Evolutionary conservation across 139 green algal genomes (phyloP), one percentile per base, ranked within the genome.

Genomic region (Desmodesmus armatus): DNA sequence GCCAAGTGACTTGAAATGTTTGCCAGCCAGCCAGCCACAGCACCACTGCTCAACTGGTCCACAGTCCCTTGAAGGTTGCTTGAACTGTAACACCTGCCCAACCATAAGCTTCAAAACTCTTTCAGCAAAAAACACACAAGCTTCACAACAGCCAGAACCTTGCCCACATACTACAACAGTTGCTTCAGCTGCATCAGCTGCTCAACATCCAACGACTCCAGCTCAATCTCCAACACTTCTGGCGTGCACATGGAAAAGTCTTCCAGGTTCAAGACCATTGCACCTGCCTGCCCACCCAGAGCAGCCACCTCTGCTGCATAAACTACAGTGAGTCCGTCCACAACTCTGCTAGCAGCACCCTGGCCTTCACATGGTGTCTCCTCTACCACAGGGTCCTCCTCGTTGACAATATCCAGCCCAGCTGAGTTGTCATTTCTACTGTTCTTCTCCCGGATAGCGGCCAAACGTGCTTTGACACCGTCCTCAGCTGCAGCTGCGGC

Each of bases 191-290:
- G 35, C 76, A 43, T 23, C 62, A 82, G 76, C 37, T 82, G 76
- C 3, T 65, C 39, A 29, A 67, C 5, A 15, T 67, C 62, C 21
- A 82, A 55, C 3, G 35, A 37, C 4, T 82, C 76, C 27, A 82
- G 76, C 47, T 71, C 76, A 9, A 40, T 37, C 55, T 82, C 41
- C 37, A 82, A 37, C 37, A 82, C 73, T 41, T 80, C 73, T 63
- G 73, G 31, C 17, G 73, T 80, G 19, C 47, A 80, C 37, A 69
- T 53, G 23, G 33, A 29, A 23, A 66, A 29, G 37, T 82, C 76
- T 21, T 71, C 53, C 25, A 82, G 41, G 43, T 66, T 71, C 3
- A 82, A 37, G 23, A 82, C 76, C 76, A 72, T 71, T 3, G 76
- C 55, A 15, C 35, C 76, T 37, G 76, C 76, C 40, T 82, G 76